Conservation (phyloP, 305 asterid species). For the Solanum chacoense region DNA sequence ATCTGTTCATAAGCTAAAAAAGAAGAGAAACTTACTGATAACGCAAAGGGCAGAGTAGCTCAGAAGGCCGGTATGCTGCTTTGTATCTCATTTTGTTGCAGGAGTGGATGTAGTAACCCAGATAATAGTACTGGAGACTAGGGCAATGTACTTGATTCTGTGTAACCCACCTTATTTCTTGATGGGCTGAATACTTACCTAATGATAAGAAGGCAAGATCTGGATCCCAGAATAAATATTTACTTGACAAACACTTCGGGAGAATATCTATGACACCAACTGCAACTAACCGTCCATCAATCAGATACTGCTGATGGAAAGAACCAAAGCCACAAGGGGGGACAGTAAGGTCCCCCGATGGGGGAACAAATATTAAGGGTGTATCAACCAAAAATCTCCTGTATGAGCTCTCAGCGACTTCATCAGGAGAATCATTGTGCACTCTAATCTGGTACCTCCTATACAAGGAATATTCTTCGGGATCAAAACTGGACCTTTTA, state of each 20-base stretch:
- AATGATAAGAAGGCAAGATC: constrained; percentile 78
- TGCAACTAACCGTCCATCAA: constrained; percentile 85
- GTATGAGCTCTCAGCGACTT: constrained; percentile 71
- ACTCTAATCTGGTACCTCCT: constrained; percentile 80
- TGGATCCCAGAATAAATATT: constrained; percentile 98
- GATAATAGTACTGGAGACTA: constrained; percentile 87
- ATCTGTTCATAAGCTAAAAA: neutral
- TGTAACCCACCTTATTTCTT: constrained; percentile 73
- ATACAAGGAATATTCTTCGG: constrained; percentile 81
- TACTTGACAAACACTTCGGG: constrained; percentile 91
- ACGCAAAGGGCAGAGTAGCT: constrained; percentile 95
- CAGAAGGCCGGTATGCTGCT: constrained; percentile 88
- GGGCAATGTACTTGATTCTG: constrained; percentile 71
- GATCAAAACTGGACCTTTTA: constrained; percentile 61
- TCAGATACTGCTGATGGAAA: constrained; percentile 92
- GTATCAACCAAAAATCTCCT: constrained; percentile 81
- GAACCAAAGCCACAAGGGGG: constrained; percentile 95
- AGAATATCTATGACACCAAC: constrained; percentile 93
- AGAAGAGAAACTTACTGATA: constrained; percentile 53
- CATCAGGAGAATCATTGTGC: constrained; percentile 75
- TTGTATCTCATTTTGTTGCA: constrained; percentile 97
- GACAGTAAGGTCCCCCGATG: constrained; percentile 38
- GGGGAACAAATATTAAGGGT: constrained; percentile 59
- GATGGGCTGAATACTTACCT: constrained; percentile 86
- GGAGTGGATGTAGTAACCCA: constrained; percentile 94